Evolutionary conservation across 78 protist genomes (phyloP), one percentile per base, ranked within the genome.

Genomic region (Dictyostelium brefeldianum): DNA sequence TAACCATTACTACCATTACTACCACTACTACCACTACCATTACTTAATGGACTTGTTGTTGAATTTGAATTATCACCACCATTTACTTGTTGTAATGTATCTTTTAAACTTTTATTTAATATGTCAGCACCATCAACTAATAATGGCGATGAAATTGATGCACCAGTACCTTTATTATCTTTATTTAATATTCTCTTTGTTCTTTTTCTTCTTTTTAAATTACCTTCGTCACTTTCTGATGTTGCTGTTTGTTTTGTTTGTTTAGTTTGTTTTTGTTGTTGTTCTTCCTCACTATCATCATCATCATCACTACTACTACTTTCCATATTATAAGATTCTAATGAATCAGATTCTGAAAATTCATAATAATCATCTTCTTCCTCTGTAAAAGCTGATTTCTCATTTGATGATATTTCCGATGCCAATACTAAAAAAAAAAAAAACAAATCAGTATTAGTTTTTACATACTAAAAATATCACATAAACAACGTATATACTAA

Each of bases 341-440:
- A 67, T 27, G 70, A 62, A 25, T 67, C 75, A 11, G 75, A 27
- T 31, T 31, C 48, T 67, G 47, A 15, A 29, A 12, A 67, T 67
- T 67, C 75, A 31, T 67, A 67, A 31, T 67, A 67, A 67, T 67
- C 75, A 31, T 67, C 75, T 31, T 67, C 75, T 31, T 67, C 75
- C 48, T 67, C 75, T 67, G 75, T 67, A 18, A 67, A 31, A 0
- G 47, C 75, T 31, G 43, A 67, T 67, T 31, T 67, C 15, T 67
- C 75, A 67, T 67, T 67, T 17, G 75, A 67, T 15, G 75, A 67
- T 5, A 67, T 67, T 36, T 67, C 75, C 31, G 75, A 67, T 31
- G 75, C 75, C 36, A 67, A 31, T 67, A 67, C 75, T 67, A 25
- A 62, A 51, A 12, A 51, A 51, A 51, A 51, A 51, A 51, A 51